Percentiles rank a stretch among this genome's conserved stretches.
These are phyloP conservation scores for Ganoderma resinaceum DNA, from an alignment of 1,284 basidiomycete species.

Conservation along the genomic window DNA sequence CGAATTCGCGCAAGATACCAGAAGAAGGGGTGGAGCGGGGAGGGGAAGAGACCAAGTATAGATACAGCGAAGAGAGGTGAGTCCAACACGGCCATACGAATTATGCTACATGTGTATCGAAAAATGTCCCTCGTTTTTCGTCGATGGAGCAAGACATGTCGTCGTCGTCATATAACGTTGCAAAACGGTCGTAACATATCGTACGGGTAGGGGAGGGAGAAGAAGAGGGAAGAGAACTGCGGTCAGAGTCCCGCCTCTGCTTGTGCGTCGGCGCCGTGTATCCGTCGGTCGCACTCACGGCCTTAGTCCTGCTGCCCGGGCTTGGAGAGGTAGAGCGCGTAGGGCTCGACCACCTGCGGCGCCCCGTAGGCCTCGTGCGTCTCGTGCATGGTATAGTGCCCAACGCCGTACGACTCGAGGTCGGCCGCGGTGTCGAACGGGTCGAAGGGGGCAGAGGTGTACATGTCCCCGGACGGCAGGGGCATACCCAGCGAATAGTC, in stretches of 20 bases:
- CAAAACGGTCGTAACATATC: conserved; percentile 26
- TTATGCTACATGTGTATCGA: conserved; percentile 29
- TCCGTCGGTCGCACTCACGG: not conserved
- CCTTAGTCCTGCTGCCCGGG: conserved; percentile 16
- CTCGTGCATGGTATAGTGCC: conserved; percentile 30
- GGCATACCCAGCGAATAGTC: not conserved
- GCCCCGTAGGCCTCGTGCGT: conserved; percentile 19
- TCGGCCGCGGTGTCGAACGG: conserved; percentile 26
- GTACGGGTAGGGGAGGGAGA: conserved; percentile 10
- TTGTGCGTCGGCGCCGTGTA: not conserved
- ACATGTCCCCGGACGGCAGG: not conserved
- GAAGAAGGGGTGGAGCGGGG: not conserved
- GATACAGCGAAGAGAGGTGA: conserved; percentile 29
- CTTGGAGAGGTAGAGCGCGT: conserved; percentile 25
- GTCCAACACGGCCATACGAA: conserved; percentile 15
- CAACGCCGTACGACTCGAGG: conserved; percentile 33
- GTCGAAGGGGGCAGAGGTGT: conserved; percentile 1
- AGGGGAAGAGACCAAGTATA: conserved; percentile 13
- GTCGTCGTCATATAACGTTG: conserved; percentile 18
- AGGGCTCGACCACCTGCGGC: conserved; percentile 30
- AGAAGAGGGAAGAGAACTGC: not conserved
- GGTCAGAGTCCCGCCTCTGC: not conserved
- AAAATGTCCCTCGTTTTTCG: conserved; percentile 23
- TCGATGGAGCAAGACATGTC: conserved; percentile 4
- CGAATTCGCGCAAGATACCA: not conserved